Percentiles rank a stretch among this genome's conserved stretches.
phyloP scores from a whole-genome alignment of 306 rosid genomes.

The Inga laurina region DNA sequence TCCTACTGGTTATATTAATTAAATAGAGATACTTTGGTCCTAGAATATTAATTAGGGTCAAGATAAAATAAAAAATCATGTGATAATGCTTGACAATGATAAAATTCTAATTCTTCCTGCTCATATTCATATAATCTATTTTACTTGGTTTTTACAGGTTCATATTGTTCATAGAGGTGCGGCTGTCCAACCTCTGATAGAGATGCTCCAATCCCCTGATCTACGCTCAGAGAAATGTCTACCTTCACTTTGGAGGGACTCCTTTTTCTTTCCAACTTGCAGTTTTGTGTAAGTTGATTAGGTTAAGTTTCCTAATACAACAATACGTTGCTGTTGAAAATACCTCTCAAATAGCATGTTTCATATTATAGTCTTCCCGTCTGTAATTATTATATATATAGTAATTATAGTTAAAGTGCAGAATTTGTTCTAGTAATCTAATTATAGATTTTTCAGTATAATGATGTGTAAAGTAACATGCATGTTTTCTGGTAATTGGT shows the following conservation, averaged over 20 bases:
- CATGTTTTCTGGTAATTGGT: too few relatives aligned
- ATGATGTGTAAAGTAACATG: too few relatives aligned
- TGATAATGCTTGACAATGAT: conserved; percentile 18
- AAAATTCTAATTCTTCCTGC: background rate
- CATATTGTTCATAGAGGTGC: conserved; percentile 98
- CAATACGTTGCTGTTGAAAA: background rate
- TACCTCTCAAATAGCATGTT: conserved; percentile 16
- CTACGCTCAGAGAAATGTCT: conserved; percentile 94
- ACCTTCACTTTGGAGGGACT: conserved; percentile 98
- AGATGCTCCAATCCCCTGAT: conserved; percentile 97
- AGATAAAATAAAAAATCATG: conserved; percentile 2
- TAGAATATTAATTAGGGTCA: conserved; percentile 20
- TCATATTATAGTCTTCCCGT: background rate
- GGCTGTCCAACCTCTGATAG: conserved; percentile 95
- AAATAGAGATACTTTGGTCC: conserved; percentile 7
- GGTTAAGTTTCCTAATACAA: conserved; percentile 11
- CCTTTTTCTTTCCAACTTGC: background rate
- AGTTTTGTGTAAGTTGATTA: conserved; percentile 19
- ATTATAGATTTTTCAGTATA: conserved; percentile 6
- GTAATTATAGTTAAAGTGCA: background rate
- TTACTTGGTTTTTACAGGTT: conserved; percentile 55
- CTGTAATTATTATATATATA: background rate
- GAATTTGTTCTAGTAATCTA: conserved; percentile 10
- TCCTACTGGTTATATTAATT: conserved; percentile 5
- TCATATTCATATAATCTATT: conserved; percentile 8